Percentiles rank a stretch among this genome's conserved stretches.
Conservation (phyloP, 345 rosid species). For the Linum usitatissimum region DNA sequence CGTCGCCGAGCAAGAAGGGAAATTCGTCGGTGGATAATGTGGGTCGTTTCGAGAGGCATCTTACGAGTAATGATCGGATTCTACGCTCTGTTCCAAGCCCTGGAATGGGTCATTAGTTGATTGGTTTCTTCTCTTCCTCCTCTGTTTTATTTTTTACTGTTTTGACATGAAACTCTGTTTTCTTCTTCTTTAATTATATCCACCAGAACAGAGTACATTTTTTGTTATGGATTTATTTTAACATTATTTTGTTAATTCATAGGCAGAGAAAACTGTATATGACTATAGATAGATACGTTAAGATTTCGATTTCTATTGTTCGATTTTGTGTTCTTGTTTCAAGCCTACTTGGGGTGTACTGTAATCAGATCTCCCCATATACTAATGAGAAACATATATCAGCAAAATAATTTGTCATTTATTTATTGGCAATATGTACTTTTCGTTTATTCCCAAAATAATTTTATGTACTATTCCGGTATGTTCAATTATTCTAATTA, state of each 20-base stretch:
- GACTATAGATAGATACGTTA: background rate
- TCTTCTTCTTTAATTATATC: background rate
- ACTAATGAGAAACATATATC: background rate
- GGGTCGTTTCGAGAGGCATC: conserved; percentile 48
- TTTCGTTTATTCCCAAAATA: no score
- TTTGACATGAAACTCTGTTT: no score
- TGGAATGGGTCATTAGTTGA: conserved; percentile 48
- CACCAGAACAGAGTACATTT: background rate
- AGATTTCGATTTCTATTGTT: background rate
- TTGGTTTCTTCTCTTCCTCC: background rate
- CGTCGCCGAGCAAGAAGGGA: conserved; percentile 61
- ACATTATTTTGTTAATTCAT: background rate
- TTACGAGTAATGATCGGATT: conserved; percentile 44
- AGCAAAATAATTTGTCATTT: no score
- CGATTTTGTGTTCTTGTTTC: no score
- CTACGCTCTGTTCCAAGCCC: conserved; percentile 83
- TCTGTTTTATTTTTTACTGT: background rate
- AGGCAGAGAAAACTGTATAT: background rate
- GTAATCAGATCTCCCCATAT: background rate
- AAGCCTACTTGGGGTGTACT: background rate
- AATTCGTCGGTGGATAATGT: conserved; percentile 37
- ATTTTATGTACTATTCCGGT: no score
- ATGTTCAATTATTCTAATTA: no score
- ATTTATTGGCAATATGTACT: no score
- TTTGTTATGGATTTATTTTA: no score